Evolutionary conservation across 2,329 filamentous ascomycete genomes (phyloP).

Genomic region (Diplodia corticola): DNA sequence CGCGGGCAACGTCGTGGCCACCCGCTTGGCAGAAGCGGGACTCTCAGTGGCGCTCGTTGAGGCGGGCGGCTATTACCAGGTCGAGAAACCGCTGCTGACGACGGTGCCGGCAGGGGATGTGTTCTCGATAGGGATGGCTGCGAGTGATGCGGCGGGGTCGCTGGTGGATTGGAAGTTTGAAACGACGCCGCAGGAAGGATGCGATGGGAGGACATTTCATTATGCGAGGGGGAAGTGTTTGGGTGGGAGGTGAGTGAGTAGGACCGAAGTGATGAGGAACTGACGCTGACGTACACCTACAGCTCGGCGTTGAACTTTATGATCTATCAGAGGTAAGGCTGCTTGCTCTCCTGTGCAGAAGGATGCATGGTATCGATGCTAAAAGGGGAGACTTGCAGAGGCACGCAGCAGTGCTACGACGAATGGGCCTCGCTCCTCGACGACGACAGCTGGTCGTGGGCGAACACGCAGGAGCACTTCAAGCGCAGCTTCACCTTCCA

Average conservation of each 20-base stretch:
- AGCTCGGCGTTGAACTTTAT: constrained; percentile 33
- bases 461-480: constrained; percentile 34
- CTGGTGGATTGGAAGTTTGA: constrained; percentile 35
- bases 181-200: constrained; percentile 31
- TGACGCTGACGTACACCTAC: constrained; percentile 18
- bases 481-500: constrained; percentile 34
- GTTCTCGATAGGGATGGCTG: constrained; percentile 27
- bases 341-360: background rate
- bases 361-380: background rate
- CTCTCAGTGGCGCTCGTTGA: constrained; percentile 34
- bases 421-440: constrained; percentile 35
- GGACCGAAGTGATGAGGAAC: constrained; percentile 5
- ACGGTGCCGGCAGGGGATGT: constrained; percentile 30
- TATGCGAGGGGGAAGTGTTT: constrained; percentile 36
- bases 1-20: constrained; percentile 30
- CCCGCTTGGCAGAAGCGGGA: constrained; percentile 26
- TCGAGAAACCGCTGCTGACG: constrained; percentile 30
- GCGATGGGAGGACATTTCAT: constrained; percentile 27
- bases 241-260: constrained; percentile 28
- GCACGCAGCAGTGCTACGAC: constrained; percentile 27
- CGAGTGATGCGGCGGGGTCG: constrained; percentile 29
- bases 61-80: constrained; percentile 36
- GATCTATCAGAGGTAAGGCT: constrained; percentile 29
- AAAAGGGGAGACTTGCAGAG: constrained; percentile 16
- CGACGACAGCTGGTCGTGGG: constrained; percentile 35